Percentiles rank a stretch among this genome's conserved stretches.
These are phyloP conservation scores for Coemansia sp. DNA, from an alignment of 192 early-diverging fungal species.

Conservation along the genomic window DNA sequence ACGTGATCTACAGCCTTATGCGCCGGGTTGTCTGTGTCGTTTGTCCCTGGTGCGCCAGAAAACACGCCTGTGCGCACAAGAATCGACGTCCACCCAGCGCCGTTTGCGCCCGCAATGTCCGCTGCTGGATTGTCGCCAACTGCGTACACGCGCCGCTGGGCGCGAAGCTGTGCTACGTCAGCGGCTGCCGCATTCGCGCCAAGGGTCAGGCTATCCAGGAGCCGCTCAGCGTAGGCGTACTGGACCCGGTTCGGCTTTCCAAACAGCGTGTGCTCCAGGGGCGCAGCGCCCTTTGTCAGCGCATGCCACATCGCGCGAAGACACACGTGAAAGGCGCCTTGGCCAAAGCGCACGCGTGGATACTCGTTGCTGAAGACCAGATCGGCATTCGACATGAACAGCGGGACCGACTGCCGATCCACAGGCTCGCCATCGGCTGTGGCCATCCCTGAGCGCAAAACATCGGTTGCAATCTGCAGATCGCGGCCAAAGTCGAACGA, in stretches of 20 bases:
- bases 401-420: conserved; percentile 60
- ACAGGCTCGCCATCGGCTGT: conserved; percentile 57
- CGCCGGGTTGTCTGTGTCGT: conserved; percentile 59
- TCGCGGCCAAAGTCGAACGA: conserved; percentile 87
- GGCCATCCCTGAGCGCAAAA: conserved; percentile 63
- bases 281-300: conserved; percentile 25
- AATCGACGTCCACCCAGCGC: conserved; percentile 69
- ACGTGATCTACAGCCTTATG: conserved; percentile 62
- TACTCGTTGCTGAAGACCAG: conserved; percentile 84
- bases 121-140: conserved; percentile 70
- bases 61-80: conserved; percentile 75
- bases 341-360: conserved; percentile 73
- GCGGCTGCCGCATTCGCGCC: conserved; percentile 15
- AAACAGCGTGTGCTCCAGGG: conserved; percentile 66
- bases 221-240: conserved; percentile 66
- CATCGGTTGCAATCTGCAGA: conserved; percentile 76
- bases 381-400: conserved; percentile 80
- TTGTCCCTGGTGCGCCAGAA: conserved; percentile 47
- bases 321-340: conserved; percentile 76
- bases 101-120: conserved; percentile 76
- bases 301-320: conserved; percentile 69
- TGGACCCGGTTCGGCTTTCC: conserved; percentile 83
- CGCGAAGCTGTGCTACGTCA: conserved; percentile 7
- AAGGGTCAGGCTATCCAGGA: conserved; percentile 47
- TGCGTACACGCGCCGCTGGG: conserved; percentile 51